A percentile compares a stretch with the other conserved stretches of the same genome.
These are phyloP conservation scores for Neodidymelliopsis sp. DNA, from an alignment of 2,329 filamentous ascomycete genomes.

Conservation along the genomic window DNA sequence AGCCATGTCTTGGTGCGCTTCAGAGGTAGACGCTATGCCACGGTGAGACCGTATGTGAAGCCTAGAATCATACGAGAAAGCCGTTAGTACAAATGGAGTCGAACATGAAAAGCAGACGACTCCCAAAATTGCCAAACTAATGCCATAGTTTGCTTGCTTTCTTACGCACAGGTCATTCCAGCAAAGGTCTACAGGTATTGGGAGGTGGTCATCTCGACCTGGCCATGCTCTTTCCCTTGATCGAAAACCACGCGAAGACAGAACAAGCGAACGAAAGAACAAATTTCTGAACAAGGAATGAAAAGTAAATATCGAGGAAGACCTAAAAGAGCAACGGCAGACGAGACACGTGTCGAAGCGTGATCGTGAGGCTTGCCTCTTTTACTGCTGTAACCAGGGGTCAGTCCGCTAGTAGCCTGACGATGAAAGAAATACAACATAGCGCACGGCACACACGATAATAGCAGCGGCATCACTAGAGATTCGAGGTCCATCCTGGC, in stretches of 20 bases:
- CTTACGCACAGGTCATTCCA: background rate
- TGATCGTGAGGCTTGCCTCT: background rate
- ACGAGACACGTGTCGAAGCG: background rate
- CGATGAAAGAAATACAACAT: background rate
- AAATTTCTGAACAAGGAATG: background rate
- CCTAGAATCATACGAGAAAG: background rate
- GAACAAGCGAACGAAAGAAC: background rate
- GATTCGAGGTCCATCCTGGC: background rate
- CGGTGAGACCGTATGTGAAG: constrained; percentile 2
- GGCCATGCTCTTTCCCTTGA: background rate
- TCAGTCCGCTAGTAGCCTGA: constrained; percentile 5
- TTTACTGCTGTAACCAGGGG: background rate
- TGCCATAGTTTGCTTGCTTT: background rate
- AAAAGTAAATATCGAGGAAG: background rate
- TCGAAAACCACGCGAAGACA: background rate
- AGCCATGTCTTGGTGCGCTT: constrained; percentile 11
- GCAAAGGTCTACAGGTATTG: background rate
- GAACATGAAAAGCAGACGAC: no score
- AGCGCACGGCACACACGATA: constrained; percentile 4
- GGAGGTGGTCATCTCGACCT: background rate
- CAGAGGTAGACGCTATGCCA: background rate
- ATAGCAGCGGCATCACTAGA: background rate
- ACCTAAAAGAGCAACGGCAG: background rate
- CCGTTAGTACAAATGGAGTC: background rate
- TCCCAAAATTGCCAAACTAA: no score